These are phyloP conservation scores for Bothriochloa decipiens DNA, from an alignment of 176 grass and related monocot genomes.

Conservation along the genomic window DNA sequence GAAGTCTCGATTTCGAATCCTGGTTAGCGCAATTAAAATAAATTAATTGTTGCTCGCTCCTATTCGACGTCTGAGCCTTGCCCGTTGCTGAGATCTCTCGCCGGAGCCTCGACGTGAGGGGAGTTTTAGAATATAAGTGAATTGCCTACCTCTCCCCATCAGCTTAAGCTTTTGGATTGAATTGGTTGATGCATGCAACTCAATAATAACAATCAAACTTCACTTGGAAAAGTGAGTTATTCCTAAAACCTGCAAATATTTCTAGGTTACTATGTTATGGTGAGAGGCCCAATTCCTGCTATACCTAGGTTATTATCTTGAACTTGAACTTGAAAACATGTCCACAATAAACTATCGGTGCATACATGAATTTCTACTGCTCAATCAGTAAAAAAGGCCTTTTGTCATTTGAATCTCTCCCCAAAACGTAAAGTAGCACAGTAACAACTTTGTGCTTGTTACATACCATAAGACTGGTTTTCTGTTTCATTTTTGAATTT, in stretches of 20 bases:
- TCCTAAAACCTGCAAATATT: background rate
- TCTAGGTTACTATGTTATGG: background rate
- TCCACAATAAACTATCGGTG: background rate
- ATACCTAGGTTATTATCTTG: background rate
- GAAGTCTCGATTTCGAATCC: too few species aligned
- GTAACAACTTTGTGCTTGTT: background rate
- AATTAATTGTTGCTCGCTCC: too few species aligned
- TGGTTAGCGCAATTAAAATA: too few species aligned
- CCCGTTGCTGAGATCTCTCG: too few species aligned
- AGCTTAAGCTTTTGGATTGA: too few species aligned
- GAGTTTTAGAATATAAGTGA: too few species aligned
- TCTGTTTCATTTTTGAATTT: slow-evolving; percentile 3
- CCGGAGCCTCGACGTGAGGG: too few species aligned
- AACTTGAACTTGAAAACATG: background rate
- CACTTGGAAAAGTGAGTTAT: background rate
- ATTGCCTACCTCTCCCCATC: too few species aligned
- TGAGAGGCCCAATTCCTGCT: background rate
- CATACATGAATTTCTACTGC: background rate
- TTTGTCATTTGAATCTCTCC: background rate
- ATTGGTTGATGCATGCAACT: too few species aligned
- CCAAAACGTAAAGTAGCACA: background rate
- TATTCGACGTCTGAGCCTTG: too few species aligned
- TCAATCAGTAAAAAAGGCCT: background rate
- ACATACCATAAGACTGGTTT: background rate
- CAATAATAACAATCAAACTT: background rate